phyloP scores from a whole-genome alignment of 805 yeast genomes.

The Kodamaea kaohsiungensis region DNA sequence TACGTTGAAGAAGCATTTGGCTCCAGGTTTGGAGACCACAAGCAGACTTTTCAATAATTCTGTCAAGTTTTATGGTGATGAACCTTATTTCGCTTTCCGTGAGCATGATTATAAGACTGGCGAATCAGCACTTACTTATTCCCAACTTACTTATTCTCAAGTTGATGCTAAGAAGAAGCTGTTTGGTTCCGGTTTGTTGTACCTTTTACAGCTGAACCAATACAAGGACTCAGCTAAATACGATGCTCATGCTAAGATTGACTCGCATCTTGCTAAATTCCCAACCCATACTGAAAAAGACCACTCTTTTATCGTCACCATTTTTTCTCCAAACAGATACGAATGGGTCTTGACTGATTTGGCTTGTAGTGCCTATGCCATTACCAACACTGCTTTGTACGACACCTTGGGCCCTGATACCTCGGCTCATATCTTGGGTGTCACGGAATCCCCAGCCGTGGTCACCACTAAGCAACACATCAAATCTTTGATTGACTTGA shows the following conservation, averaged over 20 bases:
- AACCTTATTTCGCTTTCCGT: constrained; percentile 19
- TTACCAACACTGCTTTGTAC: constrained; percentile 42
- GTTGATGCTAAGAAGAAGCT: constrained; percentile 15
- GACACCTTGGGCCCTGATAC: constrained; percentile 41
- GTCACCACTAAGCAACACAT: constrained; percentile 56
- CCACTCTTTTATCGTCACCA: constrained; percentile 32
- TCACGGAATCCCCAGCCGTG: constrained; percentile 45
- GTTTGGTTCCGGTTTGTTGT: constrained; percentile 26
- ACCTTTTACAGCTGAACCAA: constrained; percentile 21
- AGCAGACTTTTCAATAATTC: constrained; percentile 19
- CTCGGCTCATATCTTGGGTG: constrained; percentile 32
- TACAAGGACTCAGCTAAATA: constrained; percentile 16
- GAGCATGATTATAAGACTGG: constrained; percentile 20
- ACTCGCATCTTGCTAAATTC: constrained; percentile 15
- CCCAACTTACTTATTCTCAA: constrained; percentile 16
- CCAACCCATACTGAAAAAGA: constrained; percentile 18
- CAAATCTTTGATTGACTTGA: constrained; percentile 46
- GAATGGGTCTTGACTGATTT: constrained; percentile 42
- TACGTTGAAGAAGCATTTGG: constrained; percentile 22
- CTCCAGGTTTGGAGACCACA: constrained; percentile 21
- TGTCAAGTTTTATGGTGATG: constrained; percentile 13
- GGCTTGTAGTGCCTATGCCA: constrained; percentile 32
- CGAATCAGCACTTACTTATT: constrained; percentile 15
- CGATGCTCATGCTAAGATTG: constrained; percentile 24
- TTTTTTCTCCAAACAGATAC: constrained; percentile 34